phyloP scores from a whole-genome alignment of 177 flowering plant genomes.

The Tripterygium wilfordii region DNA sequence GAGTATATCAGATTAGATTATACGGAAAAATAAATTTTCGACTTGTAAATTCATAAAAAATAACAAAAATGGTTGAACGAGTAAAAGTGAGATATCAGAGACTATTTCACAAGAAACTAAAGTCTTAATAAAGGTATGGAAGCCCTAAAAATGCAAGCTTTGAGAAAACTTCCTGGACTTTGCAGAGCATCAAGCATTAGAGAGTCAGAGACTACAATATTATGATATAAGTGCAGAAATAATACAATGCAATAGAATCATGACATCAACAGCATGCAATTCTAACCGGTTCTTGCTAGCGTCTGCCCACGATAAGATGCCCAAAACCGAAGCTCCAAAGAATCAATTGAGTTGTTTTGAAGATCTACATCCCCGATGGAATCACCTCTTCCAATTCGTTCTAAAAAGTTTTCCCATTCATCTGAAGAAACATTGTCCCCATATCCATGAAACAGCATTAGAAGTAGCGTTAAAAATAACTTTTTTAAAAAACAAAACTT shows the following conservation, averaged over 20 bases:
- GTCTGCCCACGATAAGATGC: constrained; percentile 98
- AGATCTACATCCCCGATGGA: constrained; percentile 67
- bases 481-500: background rate
- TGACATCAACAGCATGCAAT: background rate
- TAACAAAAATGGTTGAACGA: too few relatives aligned
- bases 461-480: background rate
- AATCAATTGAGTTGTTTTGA: constrained; percentile 58
- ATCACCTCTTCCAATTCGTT: constrained; percentile 70
- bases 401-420: constrained; percentile 95
- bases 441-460: background rate
- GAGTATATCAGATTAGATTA: too few relatives aligned
- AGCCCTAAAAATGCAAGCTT: too few relatives aligned
- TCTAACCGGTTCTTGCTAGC: constrained; percentile 88
- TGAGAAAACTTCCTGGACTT: too few relatives aligned
- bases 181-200: too few relatives aligned
- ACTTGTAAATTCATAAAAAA: background rate
- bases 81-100: too few relatives aligned
- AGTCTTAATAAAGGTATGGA: too few relatives aligned
- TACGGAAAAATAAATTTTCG: too few relatives aligned
- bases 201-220: too few relatives aligned
- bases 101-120: too few relatives aligned
- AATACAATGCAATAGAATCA: too few relatives aligned
- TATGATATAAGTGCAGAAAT: too few relatives aligned
- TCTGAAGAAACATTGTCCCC: constrained; percentile 31
- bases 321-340: constrained; percentile 94